These are phyloP conservation scores for Coemansia sp. DNA, from an alignment of 192 early-diverging fungal genomes.

Conservation along the genomic window DNA sequence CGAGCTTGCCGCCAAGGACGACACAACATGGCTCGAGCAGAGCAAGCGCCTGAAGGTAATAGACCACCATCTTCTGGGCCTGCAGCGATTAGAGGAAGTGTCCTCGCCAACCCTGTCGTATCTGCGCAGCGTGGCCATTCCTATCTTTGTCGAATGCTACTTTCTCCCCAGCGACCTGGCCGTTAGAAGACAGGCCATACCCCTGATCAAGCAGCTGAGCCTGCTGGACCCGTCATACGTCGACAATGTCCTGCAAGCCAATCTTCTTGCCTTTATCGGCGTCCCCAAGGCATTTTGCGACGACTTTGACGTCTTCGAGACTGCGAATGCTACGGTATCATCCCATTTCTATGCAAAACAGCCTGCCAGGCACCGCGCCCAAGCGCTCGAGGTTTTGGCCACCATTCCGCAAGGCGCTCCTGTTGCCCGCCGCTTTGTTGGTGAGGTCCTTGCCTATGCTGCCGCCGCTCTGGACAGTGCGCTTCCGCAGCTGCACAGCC, in stretches of 20 bases:
- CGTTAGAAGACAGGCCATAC: constrained; percentile 35
- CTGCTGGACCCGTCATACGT: constrained; percentile 24
- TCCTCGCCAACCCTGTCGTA: constrained; percentile 20
- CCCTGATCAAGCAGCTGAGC: constrained; percentile 29
- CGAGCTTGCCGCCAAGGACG: constrained; percentile 6
- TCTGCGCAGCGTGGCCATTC: constrained; percentile 36
- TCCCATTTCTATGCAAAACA: constrained; percentile 19
- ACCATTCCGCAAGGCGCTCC: constrained; percentile 28
- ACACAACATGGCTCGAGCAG: constrained; percentile 43
- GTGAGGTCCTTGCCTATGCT: constrained; percentile 28
- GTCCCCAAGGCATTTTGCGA: constrained; percentile 3
- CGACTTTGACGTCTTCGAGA: constrained; percentile 14
- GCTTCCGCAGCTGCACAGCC: constrained; percentile 14
- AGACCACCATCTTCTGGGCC: constrained; percentile 11
- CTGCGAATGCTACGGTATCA: constrained; percentile 10
- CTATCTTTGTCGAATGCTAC: constrained; percentile 43
- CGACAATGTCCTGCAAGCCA: constrained; percentile 25
- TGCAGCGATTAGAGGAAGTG: constrained; percentile 14
- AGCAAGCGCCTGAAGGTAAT: constrained; percentile 32
- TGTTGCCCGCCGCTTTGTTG: constrained; percentile 23
- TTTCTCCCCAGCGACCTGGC: constrained; percentile 32
- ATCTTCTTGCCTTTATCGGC: constrained; percentile 38
- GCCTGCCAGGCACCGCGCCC: constrained; percentile 25
- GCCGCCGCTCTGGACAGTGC: constrained; percentile 20
- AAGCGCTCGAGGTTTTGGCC: constrained; percentile 38